phyloP scores from a whole-genome alignment of 495 filamentous ascomycete species.

The Trypethelium eluteriae region DNA sequence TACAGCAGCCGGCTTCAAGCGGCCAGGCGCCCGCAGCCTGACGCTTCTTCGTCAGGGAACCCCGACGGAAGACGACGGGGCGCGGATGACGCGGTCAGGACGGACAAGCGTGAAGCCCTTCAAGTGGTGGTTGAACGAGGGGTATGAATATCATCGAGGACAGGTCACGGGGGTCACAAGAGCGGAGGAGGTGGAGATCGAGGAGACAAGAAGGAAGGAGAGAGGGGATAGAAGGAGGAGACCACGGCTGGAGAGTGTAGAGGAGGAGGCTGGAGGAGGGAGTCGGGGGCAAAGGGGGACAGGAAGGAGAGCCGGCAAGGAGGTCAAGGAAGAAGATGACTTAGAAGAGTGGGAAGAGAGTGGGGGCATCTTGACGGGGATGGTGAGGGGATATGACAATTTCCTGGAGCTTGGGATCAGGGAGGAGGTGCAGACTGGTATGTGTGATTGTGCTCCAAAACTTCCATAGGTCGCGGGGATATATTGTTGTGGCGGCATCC shows the following conservation, averaged over 20 bases:
- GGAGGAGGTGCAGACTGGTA: neutral
- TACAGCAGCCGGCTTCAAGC: neutral
- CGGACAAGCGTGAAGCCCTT: slow-evolving; percentile 62
- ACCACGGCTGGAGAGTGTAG: slow-evolving; percentile 21
- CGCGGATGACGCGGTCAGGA: slow-evolving; percentile 48
- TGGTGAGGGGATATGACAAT: slow-evolving; percentile 38
- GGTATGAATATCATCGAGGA: slow-evolving; percentile 57
- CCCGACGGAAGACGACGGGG: slow-evolving; percentile 44
- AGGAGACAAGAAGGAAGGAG: slow-evolving; percentile 56
- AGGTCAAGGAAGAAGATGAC: slow-evolving; percentile 46
- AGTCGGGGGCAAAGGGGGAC: slow-evolving; percentile 20
- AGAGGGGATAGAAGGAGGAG: slow-evolving; percentile 33
- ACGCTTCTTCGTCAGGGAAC: slow-evolving; percentile 65
- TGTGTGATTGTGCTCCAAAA: neutral
- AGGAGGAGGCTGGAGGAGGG: slow-evolving; percentile 44
- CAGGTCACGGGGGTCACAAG: slow-evolving; percentile 68
- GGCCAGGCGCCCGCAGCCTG: slow-evolving; percentile 46
- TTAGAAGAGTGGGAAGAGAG: slow-evolving; percentile 51
- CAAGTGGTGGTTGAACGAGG: slow-evolving; percentile 82
- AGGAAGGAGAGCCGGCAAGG: slow-evolving; percentile 42
- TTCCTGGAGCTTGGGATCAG: slow-evolving; percentile 1
- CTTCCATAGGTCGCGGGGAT: neutral
- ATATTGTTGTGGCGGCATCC: too few species aligned
- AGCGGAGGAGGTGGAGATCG: slow-evolving; percentile 50
- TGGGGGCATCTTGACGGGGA: slow-evolving; percentile 50